These are phyloP conservation scores for Jacaranda mimosifolia DNA, from an alignment of 257 asterid genomes.

Conservation along the genomic window DNA sequence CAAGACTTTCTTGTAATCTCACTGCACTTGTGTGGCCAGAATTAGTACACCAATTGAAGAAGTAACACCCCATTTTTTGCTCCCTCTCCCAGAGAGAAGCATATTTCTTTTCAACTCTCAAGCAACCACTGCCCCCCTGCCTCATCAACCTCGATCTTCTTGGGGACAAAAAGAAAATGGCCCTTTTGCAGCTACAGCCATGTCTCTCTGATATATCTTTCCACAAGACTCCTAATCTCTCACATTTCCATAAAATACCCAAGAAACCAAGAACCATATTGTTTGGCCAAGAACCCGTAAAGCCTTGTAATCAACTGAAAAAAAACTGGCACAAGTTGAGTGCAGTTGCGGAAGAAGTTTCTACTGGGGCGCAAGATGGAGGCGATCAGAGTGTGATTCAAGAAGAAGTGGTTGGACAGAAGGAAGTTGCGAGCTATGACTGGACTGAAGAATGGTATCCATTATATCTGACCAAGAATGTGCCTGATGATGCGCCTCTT, in stretches of 20 bases:
- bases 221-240: conserved; percentile 28
- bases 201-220: conserved; percentile 16
- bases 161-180: conserved; percentile 28
- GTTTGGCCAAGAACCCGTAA: conserved; percentile 23
- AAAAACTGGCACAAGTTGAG: conserved; percentile 34
- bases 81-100: conserved; percentile 5
- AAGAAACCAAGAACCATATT: conserved; percentile 30
- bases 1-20: too few relatives aligned
- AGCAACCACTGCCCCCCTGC: background rate
- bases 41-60: conserved; percentile 23
- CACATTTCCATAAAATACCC: conserved; percentile 36
- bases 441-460: conserved; percentile 99
- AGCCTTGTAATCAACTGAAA: conserved; percentile 27
- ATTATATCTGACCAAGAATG: conserved; percentile 75
- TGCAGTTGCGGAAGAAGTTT: conserved; percentile 48
- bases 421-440: conserved; percentile 61
- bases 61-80: background rate
- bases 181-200: conserved; percentile 42
- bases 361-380: conserved; percentile 29
- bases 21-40: conserved; percentile 36
- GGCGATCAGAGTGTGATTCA: conserved; percentile 50
- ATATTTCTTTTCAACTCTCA: conserved; percentile 11
- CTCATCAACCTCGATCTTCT: conserved; percentile 16
- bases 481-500: conserved; percentile 92
- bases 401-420: conserved; percentile 53